A percentile compares a stretch with the other conserved stretches of the same genome.
Evolutionary conservation across 257 asterid genomes (phyloP).

Genomic region (Cynanchum wilfordii): DNA sequence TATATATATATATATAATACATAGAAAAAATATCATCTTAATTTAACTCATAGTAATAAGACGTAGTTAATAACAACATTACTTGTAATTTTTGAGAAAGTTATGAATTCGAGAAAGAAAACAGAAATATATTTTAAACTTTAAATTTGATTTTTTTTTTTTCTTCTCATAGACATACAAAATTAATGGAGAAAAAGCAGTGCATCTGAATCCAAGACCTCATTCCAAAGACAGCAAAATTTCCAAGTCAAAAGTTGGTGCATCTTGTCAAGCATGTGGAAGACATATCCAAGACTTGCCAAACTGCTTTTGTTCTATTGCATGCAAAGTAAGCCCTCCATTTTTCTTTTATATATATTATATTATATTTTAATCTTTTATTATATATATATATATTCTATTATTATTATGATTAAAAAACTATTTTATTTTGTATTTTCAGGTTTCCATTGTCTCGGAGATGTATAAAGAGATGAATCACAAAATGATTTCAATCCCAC

Average conservation of each 20-base stretch:
- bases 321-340: slow-evolving; percentile 50
- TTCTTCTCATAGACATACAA: slow-evolving; percentile 49
- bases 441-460: slow-evolving; percentile 36
- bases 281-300: slow-evolving; percentile 69
- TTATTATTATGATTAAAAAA: neutral
- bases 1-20: too few relatives aligned
- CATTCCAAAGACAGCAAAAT: slow-evolving; percentile 46
- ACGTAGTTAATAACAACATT: too few relatives aligned
- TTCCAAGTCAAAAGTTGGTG: slow-evolving; percentile 42
- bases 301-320: slow-evolving; percentile 65
- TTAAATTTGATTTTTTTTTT: too few relatives aligned
- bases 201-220: slow-evolving; percentile 69
- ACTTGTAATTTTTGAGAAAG: too few relatives aligned
- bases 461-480: slow-evolving; percentile 17
- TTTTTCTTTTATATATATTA: too few relatives aligned
- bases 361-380: too few relatives aligned
- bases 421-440: neutral
- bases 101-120: too few relatives aligned
- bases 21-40: too few relatives aligned
- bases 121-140: too few relatives aligned
- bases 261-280: slow-evolving; percentile 60
- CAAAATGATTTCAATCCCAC: slow-evolving; percentile 15
- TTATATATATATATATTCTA: neutral
- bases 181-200: slow-evolving; percentile 74
- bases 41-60: too few relatives aligned